phyloP scores from a whole-genome alignment of 805 yeast genomes.

The Suhomyces vadensis region DNA sequence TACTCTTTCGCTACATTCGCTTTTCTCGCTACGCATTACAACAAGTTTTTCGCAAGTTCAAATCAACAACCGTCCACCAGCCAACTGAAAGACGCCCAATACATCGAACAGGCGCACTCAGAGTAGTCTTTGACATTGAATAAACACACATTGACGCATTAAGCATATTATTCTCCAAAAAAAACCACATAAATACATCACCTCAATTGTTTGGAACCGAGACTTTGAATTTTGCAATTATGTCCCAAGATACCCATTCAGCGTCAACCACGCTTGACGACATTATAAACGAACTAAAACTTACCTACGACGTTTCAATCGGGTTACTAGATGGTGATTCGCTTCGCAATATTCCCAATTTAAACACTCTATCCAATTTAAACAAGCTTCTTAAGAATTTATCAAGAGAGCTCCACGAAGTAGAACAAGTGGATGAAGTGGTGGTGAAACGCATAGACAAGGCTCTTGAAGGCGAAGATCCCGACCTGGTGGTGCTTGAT shows the following conservation, averaged over 20 bases:
- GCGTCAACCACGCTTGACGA: constrained; percentile 49
- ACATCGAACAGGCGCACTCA: background rate
- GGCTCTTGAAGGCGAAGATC: constrained; percentile 6
- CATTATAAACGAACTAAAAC: constrained; percentile 51
- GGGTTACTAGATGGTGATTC: constrained; percentile 65
- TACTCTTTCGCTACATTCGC: background rate
- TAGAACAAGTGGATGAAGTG: constrained; percentile 32
- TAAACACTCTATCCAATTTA: constrained; percentile 46
- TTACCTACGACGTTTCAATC: constrained; percentile 57
- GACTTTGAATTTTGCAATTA: background rate
- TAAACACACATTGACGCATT: background rate
- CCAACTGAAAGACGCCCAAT: background rate
- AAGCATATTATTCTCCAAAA: background rate
- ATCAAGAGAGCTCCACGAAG: constrained; percentile 36
- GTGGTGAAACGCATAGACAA: constrained; percentile 23
- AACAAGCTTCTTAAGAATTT: constrained; percentile 44
- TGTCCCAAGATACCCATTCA: constrained; percentile 14
- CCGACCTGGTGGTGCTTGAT: constrained; percentile 6
- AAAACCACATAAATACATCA: background rate
- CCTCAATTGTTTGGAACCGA: background rate
- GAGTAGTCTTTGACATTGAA: background rate
- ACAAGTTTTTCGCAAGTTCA: background rate
- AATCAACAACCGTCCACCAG: background rate
- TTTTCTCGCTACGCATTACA: background rate
- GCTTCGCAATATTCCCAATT: constrained; percentile 42